Percentiles rank a stretch among this genome's conserved stretches.
These are phyloP conservation scores for Pseudogymnoascus sp. DNA, from an alignment of 2,329 filamentous ascomycete genomes.

Conservation along the genomic window DNA sequence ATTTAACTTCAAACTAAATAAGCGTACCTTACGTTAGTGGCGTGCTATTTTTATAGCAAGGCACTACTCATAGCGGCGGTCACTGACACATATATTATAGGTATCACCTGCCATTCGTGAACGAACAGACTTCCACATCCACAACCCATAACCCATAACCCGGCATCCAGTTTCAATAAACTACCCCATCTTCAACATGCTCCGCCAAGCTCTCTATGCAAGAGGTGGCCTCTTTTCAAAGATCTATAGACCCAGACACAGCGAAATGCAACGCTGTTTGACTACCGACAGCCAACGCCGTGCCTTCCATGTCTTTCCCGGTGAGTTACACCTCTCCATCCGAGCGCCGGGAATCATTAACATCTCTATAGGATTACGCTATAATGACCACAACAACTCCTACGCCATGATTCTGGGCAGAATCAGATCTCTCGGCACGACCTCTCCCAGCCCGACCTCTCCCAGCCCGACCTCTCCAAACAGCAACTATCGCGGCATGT, in stretches of 20 bases:
- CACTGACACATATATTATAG: background rate
- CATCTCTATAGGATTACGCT: background rate
- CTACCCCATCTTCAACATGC: background rate
- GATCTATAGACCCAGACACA: background rate
- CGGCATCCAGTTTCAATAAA: background rate
- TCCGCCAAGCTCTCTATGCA: background rate
- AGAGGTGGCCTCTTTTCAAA: background rate
- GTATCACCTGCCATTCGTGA: background rate
- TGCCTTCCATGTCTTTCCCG: background rate
- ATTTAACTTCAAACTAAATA: background rate
- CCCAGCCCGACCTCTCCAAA: background rate
- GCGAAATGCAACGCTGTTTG: background rate
- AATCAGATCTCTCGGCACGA: background rate
- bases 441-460: background rate
- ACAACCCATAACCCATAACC: background rate
- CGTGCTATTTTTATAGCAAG: background rate
- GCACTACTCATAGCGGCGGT: background rate
- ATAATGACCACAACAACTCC: background rate
- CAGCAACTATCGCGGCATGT: too few species aligned
- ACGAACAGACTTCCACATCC: background rate
- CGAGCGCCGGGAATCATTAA: background rate
- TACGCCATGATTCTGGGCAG: background rate
- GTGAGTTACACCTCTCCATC: background rate
- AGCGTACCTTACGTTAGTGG: background rate
- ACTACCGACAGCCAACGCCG: background rate